Evolutionary conservation across 352 stramenopile genomes (phyloP).

Genomic region (Phytophthora palmivora): DNA sequence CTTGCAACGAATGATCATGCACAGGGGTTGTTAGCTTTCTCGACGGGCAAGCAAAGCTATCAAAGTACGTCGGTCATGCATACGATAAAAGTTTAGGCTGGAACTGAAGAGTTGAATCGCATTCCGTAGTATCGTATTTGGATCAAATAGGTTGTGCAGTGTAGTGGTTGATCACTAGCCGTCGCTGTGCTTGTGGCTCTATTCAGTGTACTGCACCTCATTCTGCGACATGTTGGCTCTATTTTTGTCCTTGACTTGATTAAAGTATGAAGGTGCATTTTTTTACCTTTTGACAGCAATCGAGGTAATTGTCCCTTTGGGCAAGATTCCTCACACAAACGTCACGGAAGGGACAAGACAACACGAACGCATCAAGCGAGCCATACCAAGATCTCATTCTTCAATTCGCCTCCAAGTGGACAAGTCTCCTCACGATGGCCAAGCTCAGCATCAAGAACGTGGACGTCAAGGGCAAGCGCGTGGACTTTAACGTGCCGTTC

Average conservation of each 20-base stretch:
- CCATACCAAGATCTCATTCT: constrained; percentile 38
- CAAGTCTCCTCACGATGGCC: constrained; percentile 54
- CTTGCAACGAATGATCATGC: not conserved
- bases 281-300: constrained; percentile 15
- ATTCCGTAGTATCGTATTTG: no score
- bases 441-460: constrained; percentile 94
- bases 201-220: no score
- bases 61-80: no score
- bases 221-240: no score
- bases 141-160: no score
- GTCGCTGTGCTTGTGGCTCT: no score
- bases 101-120: no score
- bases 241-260: constrained; percentile 4
- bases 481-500: constrained; percentile 99
- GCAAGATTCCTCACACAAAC: constrained; percentile 22
- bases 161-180: no score
- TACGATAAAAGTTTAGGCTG: no score
- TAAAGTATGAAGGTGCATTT: constrained; percentile 11
- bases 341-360: not conserved
- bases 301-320: constrained; percentile 7
- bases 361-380: not conserved
- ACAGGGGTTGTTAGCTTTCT: not conserved
- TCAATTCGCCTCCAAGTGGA: constrained; percentile 34
- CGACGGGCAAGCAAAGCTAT: no score
- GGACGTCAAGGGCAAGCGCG: constrained; percentile 97